Percentiles rank a stretch among this genome's conserved stretches.
These are phyloP conservation scores for Sparassis latifolia DNA, from an alignment of 1,284 basidiomycete genomes.

Conservation along the genomic window DNA sequence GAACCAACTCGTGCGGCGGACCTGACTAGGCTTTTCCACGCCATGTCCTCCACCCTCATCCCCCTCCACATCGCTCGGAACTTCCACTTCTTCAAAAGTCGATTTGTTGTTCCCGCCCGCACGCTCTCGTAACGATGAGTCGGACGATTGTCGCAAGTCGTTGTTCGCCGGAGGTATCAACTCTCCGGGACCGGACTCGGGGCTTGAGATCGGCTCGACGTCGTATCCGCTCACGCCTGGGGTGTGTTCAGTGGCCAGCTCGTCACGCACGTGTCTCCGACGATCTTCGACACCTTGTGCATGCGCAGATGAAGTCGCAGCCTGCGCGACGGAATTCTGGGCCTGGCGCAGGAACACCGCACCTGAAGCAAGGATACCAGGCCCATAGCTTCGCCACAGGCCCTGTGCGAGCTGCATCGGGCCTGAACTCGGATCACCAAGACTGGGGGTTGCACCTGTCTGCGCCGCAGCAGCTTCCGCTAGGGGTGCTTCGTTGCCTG, in stretches of 20 bases:
- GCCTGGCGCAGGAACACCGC: constrained; percentile 50
- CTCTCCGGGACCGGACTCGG: constrained; percentile 16
- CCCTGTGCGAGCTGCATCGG: constrained; percentile 57
- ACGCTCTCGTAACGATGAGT: constrained; percentile 37
- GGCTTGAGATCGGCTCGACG: constrained; percentile 13
- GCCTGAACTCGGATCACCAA: constrained; percentile 52
- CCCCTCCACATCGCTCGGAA: constrained; percentile 59
- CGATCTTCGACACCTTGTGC: constrained; percentile 29
- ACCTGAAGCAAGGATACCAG: constrained; percentile 60
- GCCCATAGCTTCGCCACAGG: constrained; percentile 71
- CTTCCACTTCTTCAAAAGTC: constrained; percentile 57
- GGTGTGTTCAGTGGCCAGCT: constrained; percentile 34
- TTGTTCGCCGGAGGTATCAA: constrained; percentile 27
- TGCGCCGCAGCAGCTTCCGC: constrained; percentile 23
- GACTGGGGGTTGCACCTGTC: constrained; percentile 37
- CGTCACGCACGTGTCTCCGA: constrained; percentile 47
- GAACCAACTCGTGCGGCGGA: constrained; percentile 31
- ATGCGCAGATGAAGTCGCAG: constrained; percentile 15
- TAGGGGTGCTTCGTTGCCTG: constrained; percentile 13
- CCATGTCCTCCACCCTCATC: constrained; percentile 32
- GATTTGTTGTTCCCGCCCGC: constrained; percentile 28
- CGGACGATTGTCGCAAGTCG: constrained; percentile 29
- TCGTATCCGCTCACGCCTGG: constrained; percentile 17
- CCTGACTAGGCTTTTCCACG: constrained; percentile 10
- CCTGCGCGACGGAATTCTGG: constrained; percentile 13